These are phyloP conservation scores for Larix sibirica DNA, from an alignment of 83 land plant genomes.

Conservation along the genomic window DNA sequence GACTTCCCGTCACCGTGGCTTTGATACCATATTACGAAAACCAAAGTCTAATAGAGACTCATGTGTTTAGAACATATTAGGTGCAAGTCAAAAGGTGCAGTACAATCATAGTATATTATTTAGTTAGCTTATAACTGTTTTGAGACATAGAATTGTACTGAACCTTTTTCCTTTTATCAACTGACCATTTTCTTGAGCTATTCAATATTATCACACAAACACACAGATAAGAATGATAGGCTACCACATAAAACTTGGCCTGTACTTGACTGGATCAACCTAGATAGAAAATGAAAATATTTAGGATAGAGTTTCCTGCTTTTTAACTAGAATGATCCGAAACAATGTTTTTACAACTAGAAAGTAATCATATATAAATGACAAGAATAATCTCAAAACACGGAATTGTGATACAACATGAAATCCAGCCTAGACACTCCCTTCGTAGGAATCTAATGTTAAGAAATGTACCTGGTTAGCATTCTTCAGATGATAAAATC, in stretches of 20 bases:
- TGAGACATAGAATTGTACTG: too few relatives aligned
- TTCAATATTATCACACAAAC: neutral
- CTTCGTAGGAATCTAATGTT: neutral
- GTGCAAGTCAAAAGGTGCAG: too few relatives aligned
- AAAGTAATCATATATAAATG: neutral
- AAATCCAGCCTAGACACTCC: neutral
- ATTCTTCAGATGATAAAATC: conserved; percentile 74
- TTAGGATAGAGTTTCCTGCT: neutral
- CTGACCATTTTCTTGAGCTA: neutral
- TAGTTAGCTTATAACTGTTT: too few relatives aligned
- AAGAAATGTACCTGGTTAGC: conserved; percentile 65
- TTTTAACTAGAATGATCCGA: neutral
- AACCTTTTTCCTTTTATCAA: neutral
- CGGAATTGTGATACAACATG: neutral
- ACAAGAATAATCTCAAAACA: neutral
- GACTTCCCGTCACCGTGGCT: too few relatives aligned
- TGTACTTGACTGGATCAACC: too few relatives aligned
- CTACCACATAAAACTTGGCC: too few relatives aligned
- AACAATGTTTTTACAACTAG: neutral
- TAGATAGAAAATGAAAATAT: neutral
- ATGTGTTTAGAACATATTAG: too few relatives aligned
- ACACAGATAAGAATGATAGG: too few relatives aligned
- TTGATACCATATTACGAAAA: too few relatives aligned
- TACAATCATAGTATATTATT: too few relatives aligned
- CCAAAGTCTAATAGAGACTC: too few relatives aligned